Evolutionary conservation across 1,139 yeast species (phyloP), one percentile per base, ranked within the genome.

Genomic region (Taphrina communis): DNA sequence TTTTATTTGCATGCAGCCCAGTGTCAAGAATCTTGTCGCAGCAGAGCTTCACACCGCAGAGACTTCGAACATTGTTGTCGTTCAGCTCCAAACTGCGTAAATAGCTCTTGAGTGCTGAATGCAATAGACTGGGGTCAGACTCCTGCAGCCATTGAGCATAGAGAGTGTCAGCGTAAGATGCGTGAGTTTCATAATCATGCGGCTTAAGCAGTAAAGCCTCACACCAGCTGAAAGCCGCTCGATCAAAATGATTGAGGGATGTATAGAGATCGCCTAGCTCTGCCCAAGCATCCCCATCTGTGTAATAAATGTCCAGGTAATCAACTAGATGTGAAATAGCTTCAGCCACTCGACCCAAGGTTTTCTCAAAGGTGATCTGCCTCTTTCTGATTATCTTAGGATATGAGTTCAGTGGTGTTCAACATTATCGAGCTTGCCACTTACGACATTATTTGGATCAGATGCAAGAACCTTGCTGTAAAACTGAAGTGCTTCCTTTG

Each of bases 61-160:
- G 92, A 36, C 90, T 88, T 73, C 89, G 83, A 17, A 84, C 77
- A 76, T 85, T 88, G 55, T 81, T 81, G 57, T 88, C 89, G 73
- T 90, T 87, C 59, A 92, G 80, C 78, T 92, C 97, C 9, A 90
- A 86, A n/a, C 91, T 79, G 71, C 94, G 83, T 68, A 88, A 80
- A 74, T 85, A 89, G 74, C 86, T 83, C 74, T 86, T 82, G 55
- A 88, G 76, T 4, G 83, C 78, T 55, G 78, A 77, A 69, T 65
- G 65, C 14, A 60, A 41, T 19, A 44, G 9, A 17, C 12, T 17
- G 41, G 51, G 36, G 11, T 25, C 35, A 6, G 44, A n/a, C 3
- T 50, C 31, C 41, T 17, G 53, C 46, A 58, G 42, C 41, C 63
- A 58, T 50, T 53, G 69, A n/a, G 66, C 66, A 41, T 65, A 65